Evolutionary conservation across 768 basidiomycete genomes (phyloP).

Genomic region (Lactarius sp.): DNA sequence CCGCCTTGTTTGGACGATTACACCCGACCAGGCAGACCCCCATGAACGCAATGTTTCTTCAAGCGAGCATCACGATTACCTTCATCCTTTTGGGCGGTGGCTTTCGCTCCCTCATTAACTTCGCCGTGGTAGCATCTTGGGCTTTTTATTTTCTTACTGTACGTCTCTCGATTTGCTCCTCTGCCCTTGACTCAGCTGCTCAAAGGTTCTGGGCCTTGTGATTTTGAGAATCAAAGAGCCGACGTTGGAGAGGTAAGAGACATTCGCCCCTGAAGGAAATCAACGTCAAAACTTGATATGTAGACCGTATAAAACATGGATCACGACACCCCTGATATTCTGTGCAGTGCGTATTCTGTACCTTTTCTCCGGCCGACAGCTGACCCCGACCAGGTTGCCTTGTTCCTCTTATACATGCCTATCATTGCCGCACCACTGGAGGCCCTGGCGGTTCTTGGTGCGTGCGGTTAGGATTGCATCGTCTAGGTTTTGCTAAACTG

Average conservation of each 20-base stretch:
- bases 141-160: constrained; percentile 85
- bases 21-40: constrained; percentile 78
- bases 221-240: constrained; percentile 90
- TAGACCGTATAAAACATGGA: constrained; percentile 91
- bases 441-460: constrained; percentile 82
- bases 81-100: constrained; percentile 88
- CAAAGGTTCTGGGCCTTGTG: constrained; percentile 79
- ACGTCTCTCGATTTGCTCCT: constrained; percentile 27
- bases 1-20: constrained; percentile 73
- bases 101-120: constrained; percentile 84
- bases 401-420: constrained; percentile 92
- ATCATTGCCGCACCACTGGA: constrained; percentile 88
- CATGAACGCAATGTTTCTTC: constrained; percentile 79
- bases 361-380: neutral
- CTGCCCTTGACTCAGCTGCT: neutral
- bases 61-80: constrained; percentile 63
- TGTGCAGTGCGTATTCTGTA: constrained; percentile 57
- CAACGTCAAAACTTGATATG: constrained; percentile 8
- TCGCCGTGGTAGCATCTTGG: constrained; percentile 84
- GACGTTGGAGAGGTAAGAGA: constrained; percentile 62
- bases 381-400: constrained; percentile 53
- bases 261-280: neutral
- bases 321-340: constrained; percentile 84
- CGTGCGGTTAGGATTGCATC: constrained; percentile 28
- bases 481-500: constrained; percentile 3